Percentiles rank a stretch among this genome's conserved stretches.
Evolutionary conservation across 345 rosid genomes (phyloP).

Genomic region (Dipteronia sinensis): DNA sequence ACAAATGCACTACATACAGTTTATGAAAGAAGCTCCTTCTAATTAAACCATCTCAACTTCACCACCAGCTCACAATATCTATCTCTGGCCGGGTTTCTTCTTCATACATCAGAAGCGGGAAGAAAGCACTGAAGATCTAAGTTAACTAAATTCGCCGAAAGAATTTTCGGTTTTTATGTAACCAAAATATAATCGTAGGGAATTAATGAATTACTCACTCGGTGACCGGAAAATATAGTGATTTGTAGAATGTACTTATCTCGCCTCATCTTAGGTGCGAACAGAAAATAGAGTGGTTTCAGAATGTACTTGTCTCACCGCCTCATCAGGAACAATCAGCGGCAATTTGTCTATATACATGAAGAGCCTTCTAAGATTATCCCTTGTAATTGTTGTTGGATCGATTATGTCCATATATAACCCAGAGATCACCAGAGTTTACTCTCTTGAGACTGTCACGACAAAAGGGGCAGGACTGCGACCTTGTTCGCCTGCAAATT

Average conservation of each 20-base stretch:
- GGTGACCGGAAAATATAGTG: neutral
- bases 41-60: conserved; percentile 31
- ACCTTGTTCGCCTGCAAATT: conserved; percentile 51
- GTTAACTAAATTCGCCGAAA: conserved; percentile 17
- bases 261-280: neutral
- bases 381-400: conserved; percentile 49
- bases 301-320: conserved; percentile 19
- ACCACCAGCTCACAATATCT: conserved; percentile 28
- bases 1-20: conserved; percentile 39
- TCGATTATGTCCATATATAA: conserved; percentile 53
- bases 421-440: conserved; percentile 69
- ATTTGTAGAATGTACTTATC: conserved; percentile 16
- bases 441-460: conserved; percentile 69
- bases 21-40: conserved; percentile 3
- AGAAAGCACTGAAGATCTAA: conserved; percentile 18
- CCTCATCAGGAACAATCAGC: conserved; percentile 49
- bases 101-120: conserved; percentile 24
- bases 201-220: neutral
- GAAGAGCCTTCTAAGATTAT: conserved; percentile 61
- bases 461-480: conserved; percentile 74
- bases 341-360: conserved; percentile 66
- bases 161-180: conserved; percentile 26
- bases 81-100: conserved; percentile 27
- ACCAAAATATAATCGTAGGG: neutral
- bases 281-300: neutral